Evolutionary conservation across 495 filamentous ascomycete species (phyloP), one percentile per base, ranked within the genome.

Genomic region (Trichoderma reesei): DNA sequence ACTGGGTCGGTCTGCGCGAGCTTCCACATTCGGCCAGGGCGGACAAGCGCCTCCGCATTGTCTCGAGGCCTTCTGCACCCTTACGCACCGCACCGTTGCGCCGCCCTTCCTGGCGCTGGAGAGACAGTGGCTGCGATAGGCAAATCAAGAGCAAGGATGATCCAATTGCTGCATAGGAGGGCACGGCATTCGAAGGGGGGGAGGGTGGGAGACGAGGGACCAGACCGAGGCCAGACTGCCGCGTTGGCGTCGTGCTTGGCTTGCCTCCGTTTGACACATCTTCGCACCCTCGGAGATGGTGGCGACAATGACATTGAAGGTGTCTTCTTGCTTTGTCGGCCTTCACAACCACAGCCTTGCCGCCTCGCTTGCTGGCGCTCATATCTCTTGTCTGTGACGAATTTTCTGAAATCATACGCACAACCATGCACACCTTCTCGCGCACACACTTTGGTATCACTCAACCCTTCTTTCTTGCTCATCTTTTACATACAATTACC

Each of bases 71-170:
- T 56, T 56, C 48, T 56, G 51, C 51, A 56, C 26, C 51, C 10
- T 31, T 31, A 34, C 42, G 42, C 42, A 46, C 11, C 42, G 11
- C n/a, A n/a, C n/a, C n/a, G n/a, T 46, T n/a, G 16, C 51, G 51
- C 51, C 51, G 34, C 51, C 31, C 5, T 48, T 48, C 44, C 8
- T n/a, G 44, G 44, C 44, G 20, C 3, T 48, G 16, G 16, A 18
- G n/a, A 18, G 44, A 18, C 44, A n/a, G 44, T 48, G 44, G 44
- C 20, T 56, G 51, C 51, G 26, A n/a, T n/a, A 31, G 51, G 51
- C 51, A 56, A 33, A 56, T 56, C 51, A 56, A 20, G 51, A 56
- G 51, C 20, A 31, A 14, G 51, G 51, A 56, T 34, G 51, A 56
- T 56, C 51, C 18, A 13, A 31, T 31, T 54, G 10, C 48, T 54